Base-by-base conservation (phyloP, 257 asterid genomes). In the Gentiana macrophylla region DNA sequence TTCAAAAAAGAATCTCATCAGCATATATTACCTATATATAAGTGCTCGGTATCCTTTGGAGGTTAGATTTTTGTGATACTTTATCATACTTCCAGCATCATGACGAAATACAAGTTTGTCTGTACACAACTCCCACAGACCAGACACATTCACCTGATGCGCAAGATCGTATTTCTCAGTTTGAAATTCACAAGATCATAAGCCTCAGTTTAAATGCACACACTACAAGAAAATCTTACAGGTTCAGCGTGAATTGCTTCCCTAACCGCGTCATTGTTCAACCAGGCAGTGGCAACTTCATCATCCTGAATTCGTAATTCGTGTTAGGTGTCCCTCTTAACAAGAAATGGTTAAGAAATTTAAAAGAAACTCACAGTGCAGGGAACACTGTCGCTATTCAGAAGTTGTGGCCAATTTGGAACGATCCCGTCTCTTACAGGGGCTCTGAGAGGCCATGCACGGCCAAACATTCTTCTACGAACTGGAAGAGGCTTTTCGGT, bases 401-500 rank as follows among this genome's bases (percentile, higher is more conserved):
- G 75, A 74, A 91, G 84, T 57, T 91, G 72, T 0, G 98, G 95
- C 98, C 98, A 91, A 41, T 81, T 68, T 8, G 96, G 96, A 62
- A 91, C 95, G 56, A 64, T 70, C 49, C 98, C 98, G 5, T 68
- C 84, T 77, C 77, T 78, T 24, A 91, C 98, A 0, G 89, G 94
- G 60, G 98, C 97, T 80, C 92, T 72, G 51, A 74, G 65, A 38
- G 98, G 98, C 98, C 98, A 91, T 11, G 97, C 97, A 50, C 98
- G 93, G 1, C 98, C 98, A 62, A 91, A 91, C 71, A 91, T 83
- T 63, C 98, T 72, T 72, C 73, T 78, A 57, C 98, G 73, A 10
- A 87, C 86, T 6, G 84, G 84, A 64, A 83, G 76, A 51, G 94
- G 94, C 79, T 86, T 84, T 52, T 84, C 80, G 10, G 96, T 91